Percentiles rank a stretch among this genome's conserved stretches.
Conservation (phyloP, 306 rosid genomes). For the Acacia acuminata region DNA sequence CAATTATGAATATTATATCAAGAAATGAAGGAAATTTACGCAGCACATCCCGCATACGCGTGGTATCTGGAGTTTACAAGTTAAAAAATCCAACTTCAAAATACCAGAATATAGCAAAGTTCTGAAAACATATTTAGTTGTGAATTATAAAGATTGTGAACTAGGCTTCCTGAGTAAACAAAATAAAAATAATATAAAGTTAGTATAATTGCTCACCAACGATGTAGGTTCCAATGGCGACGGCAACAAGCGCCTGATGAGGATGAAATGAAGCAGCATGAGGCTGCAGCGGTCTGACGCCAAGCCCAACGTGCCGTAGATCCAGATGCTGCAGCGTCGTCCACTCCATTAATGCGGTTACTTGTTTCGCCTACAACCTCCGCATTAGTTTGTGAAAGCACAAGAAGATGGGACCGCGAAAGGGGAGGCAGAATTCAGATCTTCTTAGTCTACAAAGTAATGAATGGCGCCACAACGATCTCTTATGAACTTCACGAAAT, state of each 20-base stretch:
- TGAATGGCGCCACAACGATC: background rate
- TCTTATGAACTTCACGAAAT: slow-evolving; percentile 17
- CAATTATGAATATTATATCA: background rate
- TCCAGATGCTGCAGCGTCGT: slow-evolving; percentile 96
- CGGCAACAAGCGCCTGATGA: slow-evolving; percentile 86
- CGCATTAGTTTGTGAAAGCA: slow-evolving; percentile 22
- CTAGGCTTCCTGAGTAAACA: background rate
- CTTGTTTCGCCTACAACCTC: slow-evolving; percentile 31
- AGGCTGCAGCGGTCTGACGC: slow-evolving; percentile 73
- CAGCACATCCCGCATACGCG: background rate
- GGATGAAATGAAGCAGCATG: slow-evolving; percentile 93
- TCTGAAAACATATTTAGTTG: background rate
- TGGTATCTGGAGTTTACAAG: slow-evolving; percentile 7
- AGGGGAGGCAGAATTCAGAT: slow-evolving; percentile 30
- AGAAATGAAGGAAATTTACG: background rate
- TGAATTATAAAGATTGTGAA: background rate
- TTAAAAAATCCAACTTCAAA: slow-evolving; percentile 14
- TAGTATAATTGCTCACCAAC: slow-evolving; percentile 53
- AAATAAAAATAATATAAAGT: background rate
- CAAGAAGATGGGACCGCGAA: slow-evolving; percentile 16
- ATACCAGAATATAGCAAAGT: background rate
- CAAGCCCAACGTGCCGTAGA: slow-evolving; percentile 84
- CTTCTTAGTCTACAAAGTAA: slow-evolving; percentile 19
- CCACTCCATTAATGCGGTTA: slow-evolving; percentile 84
- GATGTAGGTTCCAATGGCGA: slow-evolving; percentile 90